Percentiles rank a stretch among this genome's conserved stretches.
Conservation (phyloP, 1,284 basidiomycete species). For the Sporisorium exsertum region DNA sequence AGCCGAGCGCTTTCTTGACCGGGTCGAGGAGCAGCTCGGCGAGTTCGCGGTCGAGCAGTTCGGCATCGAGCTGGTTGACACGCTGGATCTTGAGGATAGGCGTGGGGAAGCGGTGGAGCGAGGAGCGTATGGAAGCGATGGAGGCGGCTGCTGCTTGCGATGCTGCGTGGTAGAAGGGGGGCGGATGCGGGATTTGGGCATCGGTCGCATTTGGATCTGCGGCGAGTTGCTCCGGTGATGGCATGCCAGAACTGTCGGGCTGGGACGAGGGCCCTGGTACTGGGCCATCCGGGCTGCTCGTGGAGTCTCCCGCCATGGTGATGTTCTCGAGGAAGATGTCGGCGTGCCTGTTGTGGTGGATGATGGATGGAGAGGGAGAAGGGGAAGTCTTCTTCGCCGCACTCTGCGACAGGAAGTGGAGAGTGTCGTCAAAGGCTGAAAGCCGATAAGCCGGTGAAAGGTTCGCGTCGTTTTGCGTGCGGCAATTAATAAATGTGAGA, state of each 20-base stretch:
- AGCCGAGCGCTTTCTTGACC: slow-evolving; percentile 77
- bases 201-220: slow-evolving; percentile 34
- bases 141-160: slow-evolving; percentile 46
- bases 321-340: background rate
- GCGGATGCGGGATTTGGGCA: slow-evolving; percentile 34
- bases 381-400: slow-evolving; percentile 12
- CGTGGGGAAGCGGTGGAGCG: slow-evolving; percentile 60
- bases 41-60: slow-evolving; percentile 90
- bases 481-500: too few species aligned
- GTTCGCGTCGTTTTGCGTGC: slow-evolving; percentile 13
- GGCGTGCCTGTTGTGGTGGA: background rate
- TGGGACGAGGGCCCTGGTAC: slow-evolving; percentile 30
- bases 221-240: slow-evolving; percentile 30
- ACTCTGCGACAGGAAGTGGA: slow-evolving; percentile 3
- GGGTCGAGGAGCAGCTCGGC: slow-evolving; percentile 85
- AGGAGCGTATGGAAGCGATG: slow-evolving; percentile 53
- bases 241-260: slow-evolving; percentile 14
- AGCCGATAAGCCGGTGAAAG: slow-evolving; percentile 27
- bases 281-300: slow-evolving; percentile 4
- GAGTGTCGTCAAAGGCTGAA: slow-evolving; percentile 26
- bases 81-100: slow-evolving; percentile 71
- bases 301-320: slow-evolving; percentile 22
- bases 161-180: slow-evolving; percentile 59
- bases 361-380: background rate
- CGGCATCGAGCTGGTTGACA: slow-evolving; percentile 92